Evolutionary conservation across 2,329 filamentous ascomycete genomes (phyloP), one percentile per base, ranked within the genome.

Genomic region (Cercospora nicotianae): DNA sequence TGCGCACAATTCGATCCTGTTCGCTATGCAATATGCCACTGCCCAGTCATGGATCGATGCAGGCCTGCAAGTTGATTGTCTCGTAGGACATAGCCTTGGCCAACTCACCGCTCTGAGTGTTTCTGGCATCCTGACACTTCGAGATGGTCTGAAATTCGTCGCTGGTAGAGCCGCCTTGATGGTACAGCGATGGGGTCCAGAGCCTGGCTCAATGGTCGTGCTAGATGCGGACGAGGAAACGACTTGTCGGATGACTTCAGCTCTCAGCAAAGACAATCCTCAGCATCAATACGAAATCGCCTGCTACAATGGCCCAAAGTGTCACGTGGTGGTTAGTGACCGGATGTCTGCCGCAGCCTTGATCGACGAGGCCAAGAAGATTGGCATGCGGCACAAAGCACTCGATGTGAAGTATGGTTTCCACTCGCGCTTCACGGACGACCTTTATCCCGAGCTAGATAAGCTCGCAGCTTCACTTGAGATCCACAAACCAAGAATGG

Each of bases 301-400:
- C n/a, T 72, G 70, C 59, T 67, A 63, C 66, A 72, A 72, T 42
- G 66, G 68, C 6, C 65, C 63, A 5, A 42, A 31, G n/a, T 66
- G 45, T 23, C 63, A 57, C 7, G 61, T 59, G 20, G 28, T 70
- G 31, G 67, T 59, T n/a, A 20, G 60, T n/a, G 51, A 63, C 8
- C 53, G 42, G 26, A 33, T 20, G 12, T 48, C 60, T 5, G 60
- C 55, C 16, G 30, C n/a, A 7, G 58, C 58, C 13, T 28, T 58
- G 2, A 48, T 63, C 16, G 36, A 66, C 28, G 60, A 64, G 23
- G 28, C 53, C 12, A 53, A 31, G 2, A 55, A 26, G 20, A 28
- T 28, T 36, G 42, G 42, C 6, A 55, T 65, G 10, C 53, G 62
- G 12, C 42, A 42, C 58, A 72, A 70, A 60, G 28, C n/a, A 10